A percentile compares a stretch with the other conserved stretches of the same genome.
Evolutionary conservation across 352 stramenopile genomes (phyloP).

Genomic region (Pythium phragmiticola): DNA sequence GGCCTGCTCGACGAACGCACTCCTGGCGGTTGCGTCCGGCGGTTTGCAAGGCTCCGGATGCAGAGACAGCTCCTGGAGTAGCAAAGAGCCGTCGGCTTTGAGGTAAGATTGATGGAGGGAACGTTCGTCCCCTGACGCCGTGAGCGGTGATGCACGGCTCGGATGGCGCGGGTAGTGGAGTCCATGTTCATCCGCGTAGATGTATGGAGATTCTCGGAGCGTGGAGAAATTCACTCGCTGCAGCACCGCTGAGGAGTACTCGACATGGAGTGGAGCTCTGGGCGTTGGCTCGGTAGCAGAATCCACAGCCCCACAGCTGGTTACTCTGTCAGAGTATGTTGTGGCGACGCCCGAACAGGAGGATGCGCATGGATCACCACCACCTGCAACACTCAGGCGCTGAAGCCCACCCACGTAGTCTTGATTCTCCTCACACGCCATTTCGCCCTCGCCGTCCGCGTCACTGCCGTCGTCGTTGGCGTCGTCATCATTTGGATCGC

Average conservation of each 20-base stretch:
- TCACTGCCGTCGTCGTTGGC: constrained; percentile 48
- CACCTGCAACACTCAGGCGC: background rate
- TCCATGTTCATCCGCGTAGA: constrained; percentile 26
- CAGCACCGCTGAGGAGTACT: background rate
- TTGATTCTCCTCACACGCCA: background rate
- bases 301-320: background rate
- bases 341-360: background rate
- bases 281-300: background rate
- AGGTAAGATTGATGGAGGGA: background rate
- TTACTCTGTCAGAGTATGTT: background rate
- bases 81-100: constrained; percentile 10
- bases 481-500: constrained; percentile 12
- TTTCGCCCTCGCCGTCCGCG: constrained; percentile 32
- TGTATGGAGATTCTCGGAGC: constrained; percentile 32
- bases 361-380: background rate
- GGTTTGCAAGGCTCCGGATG: constrained; percentile 26
- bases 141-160: background rate
- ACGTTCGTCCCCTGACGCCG: background rate
- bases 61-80: constrained; percentile 17
- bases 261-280: background rate
- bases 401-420: background rate
- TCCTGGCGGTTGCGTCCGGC: constrained; percentile 17
- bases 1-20: constrained; percentile 32
- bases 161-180: constrained; percentile 43
- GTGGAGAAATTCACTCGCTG: constrained; percentile 20